These are phyloP conservation scores for Fusarium nisikadoi DNA, from an alignment of 2,329 filamentous ascomycete genomes.

Conservation along the genomic window DNA sequence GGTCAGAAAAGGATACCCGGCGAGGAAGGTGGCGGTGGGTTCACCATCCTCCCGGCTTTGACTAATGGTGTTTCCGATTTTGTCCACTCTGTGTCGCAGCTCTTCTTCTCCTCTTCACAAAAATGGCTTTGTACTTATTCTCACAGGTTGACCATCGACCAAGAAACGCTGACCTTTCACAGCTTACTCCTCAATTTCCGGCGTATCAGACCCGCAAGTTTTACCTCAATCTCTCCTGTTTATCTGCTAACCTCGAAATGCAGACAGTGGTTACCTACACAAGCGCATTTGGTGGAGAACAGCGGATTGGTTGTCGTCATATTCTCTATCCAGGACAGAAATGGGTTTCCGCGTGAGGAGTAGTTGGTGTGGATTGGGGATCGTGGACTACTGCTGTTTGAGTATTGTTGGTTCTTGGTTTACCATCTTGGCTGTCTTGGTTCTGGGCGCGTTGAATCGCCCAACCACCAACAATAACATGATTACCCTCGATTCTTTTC, in stretches of 20 bases:
- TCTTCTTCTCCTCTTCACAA: no score
- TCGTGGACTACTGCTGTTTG: no score
- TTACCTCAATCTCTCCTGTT: neutral
- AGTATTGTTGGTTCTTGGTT: neutral
- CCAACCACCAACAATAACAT: neutral
- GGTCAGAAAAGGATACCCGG: fast-evolving
- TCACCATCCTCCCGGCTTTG: no score
- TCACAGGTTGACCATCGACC: neutral
- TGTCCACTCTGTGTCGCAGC: no score
- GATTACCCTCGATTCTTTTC: no score
- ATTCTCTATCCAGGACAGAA: no score
- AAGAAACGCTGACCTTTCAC: neutral
- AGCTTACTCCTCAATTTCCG: neutral
- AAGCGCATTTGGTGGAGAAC: no score
- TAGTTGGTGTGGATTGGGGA: no score
- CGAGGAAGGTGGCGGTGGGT: neutral
- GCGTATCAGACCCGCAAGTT: neutral
- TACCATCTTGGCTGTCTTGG: neutral
- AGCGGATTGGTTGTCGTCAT: no score
- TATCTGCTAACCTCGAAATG: neutral
- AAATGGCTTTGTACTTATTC: neutral
- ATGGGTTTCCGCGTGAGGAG: no score
- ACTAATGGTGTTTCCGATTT: neutral
- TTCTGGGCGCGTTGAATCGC: neutral
- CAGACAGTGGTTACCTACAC: no score